Conservation (phyloP, 345 rosid species). For the Eucalyptus coolabah region DNA sequence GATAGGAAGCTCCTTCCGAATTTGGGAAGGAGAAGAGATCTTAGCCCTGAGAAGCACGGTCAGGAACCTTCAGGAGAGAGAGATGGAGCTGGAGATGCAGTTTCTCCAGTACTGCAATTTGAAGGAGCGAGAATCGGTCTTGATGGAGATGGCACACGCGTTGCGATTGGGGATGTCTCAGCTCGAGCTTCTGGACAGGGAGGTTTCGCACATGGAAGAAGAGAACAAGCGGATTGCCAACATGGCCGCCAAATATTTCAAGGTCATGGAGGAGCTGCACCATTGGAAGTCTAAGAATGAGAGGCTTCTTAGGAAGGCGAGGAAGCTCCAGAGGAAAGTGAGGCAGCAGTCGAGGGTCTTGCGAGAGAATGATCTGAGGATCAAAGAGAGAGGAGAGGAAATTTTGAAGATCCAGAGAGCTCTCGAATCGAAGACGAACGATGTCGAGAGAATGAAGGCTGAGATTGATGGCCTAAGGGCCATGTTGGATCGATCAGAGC, state of each 20-base stretch:
- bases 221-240: constrained; percentile 25
- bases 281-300: constrained; percentile 19
- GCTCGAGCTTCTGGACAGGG: constrained; percentile 29
- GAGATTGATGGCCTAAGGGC: constrained; percentile 19
- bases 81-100: constrained; percentile 18
- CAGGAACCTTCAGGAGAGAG: constrained; percentile 41
- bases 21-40: background rate
- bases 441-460: constrained; percentile 22
- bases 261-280: constrained; percentile 20
- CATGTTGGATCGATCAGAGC: constrained; percentile 7
- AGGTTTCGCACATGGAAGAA: constrained; percentile 29
- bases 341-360: constrained; percentile 11
- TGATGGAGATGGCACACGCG: constrained; percentile 35
- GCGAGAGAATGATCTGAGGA: constrained; percentile 18
- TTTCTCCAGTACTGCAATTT: constrained; percentile 31
- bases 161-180: constrained; percentile 21
- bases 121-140: constrained; percentile 48
- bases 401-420: constrained; percentile 5
- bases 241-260: constrained; percentile 19
- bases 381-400: constrained; percentile 19
- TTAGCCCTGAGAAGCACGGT: constrained; percentile 13
- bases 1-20: background rate
- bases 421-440: constrained; percentile 9
- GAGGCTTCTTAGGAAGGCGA: constrained; percentile 33
- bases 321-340: constrained; percentile 29